Conservation (phyloP, 306 rosid species). For the Neltuma alba region DNA sequence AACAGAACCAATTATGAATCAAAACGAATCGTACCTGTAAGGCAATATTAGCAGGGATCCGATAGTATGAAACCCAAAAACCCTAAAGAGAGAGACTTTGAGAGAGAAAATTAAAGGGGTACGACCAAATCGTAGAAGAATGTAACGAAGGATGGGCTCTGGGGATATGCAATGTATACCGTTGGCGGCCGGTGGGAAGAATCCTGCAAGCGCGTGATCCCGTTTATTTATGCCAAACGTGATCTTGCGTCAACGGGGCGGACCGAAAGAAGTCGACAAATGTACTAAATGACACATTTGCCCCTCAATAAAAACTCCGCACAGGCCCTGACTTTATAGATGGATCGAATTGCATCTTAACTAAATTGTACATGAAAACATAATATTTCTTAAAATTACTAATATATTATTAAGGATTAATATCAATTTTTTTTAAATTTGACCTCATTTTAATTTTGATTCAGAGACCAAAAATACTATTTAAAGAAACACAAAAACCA, state of each 20-base stretch:
- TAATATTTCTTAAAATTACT: no score
- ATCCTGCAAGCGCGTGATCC: background rate
- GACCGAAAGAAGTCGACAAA: background rate
- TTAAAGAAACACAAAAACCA: no score
- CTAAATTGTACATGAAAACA: no score
- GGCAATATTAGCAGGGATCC: background rate
- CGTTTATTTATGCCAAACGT: background rate
- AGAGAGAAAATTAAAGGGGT: no score
- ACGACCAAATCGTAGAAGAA: no score
- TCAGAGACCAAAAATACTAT: no score
- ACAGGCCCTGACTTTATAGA: no score
- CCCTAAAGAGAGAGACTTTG: background rate
- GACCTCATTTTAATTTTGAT: no score
- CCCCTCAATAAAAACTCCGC: background rate
- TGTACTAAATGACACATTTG: no score
- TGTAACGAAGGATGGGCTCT: background rate
- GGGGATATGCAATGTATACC: background rate
- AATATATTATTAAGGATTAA: no score
- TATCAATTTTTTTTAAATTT: no score
- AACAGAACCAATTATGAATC: background rate
- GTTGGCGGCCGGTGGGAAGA: background rate
- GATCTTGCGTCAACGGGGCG: background rate
- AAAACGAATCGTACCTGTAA: constrained; percentile 12
- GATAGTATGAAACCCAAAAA: background rate
- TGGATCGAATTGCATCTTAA: no score